Base-by-base conservation (phyloP, 2,329 filamentous ascomycete species). In the Apiospora malaysiana region DNA sequence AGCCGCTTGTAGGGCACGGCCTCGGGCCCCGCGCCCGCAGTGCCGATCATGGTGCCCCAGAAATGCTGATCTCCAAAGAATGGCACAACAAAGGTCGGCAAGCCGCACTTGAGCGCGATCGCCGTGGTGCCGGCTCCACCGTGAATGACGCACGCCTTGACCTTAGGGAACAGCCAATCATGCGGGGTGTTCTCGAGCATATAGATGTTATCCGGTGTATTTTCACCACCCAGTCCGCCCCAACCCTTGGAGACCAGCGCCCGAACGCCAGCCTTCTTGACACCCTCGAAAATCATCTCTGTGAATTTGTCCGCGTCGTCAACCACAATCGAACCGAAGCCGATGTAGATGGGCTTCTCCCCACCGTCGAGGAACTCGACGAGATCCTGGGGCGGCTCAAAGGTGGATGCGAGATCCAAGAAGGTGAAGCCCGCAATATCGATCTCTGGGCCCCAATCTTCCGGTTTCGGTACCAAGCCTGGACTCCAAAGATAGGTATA, bases 21-120 rank as follows among this genome's bases (percentile, higher is more conserved):
- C 56, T 87, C 82, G 0, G 92, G 90, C 0, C 92, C 92, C 0
- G 91, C 92, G 37, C 87, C 87, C 1, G 89, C 85, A 45, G 85
- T 87, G 5, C 85, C 85, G 0, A 94, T 85, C 89, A 93, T 93
- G 23, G 85, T 84, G 2, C 92, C 92, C 92, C 93, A 94, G 77
- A 94, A 94, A 67, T 91, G 87, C 79, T 94, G 92, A 77, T 94
- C 92, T 2, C 92, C 92, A 74, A 94, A 94, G 81, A 94, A 94
- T 0, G 92, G 92, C 1, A 94, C 90, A 37, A 94, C 88, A 88
- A 94, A 92, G 6, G 91, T 93, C 0, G 92, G 92, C 75, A 88
- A 89, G 4, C 87, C 92, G 73, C 88, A 91, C 78, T 92, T 93
- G 43, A 94, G 83, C 0, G 91, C 91, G 66, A 92, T 92, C 1